Evolutionary conservation across 768 basidiomycete species (phyloP), one percentile per base, ranked within the genome.

Genomic region (Artomyces pyxidatus): DNA sequence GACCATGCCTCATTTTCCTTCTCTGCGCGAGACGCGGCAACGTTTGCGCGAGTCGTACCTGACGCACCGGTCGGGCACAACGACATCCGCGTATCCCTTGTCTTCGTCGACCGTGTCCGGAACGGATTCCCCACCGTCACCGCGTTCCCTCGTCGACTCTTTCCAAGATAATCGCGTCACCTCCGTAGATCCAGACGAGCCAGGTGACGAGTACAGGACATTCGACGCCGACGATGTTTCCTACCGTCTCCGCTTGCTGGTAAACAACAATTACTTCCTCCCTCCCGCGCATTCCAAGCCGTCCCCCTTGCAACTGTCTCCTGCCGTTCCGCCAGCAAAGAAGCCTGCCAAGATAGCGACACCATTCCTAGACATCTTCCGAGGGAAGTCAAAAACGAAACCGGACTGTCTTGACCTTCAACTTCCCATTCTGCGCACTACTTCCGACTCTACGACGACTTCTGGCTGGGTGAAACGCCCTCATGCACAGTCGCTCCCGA

Each of bases 271-370:
- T 60, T 92, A 92, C 62, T 92, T 88, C 60, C 79, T 92, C 30
- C 89, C 89, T 3, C 90, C 89, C 9, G 88, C 89, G 0, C 89
- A 92, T 59, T 75, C 81, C 37, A 92, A 92, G 60, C 89, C 89
- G 2, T 78, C 77, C 9, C 76, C 81, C 2, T 72, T 82, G 23
- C 79, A 85, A 45, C 77, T 89, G 51, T 74, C 77, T 16, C 64
- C 75, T 2, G 63, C 55, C 27, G 43, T 53, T 11, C 41, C 66
- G 28, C 51, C 68, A 26, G 68, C 72, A 50, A 85, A 79, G 63
- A 72, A 71, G 42, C 59, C 70, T 1, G 55, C 67, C 61, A 77
- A 63, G 55, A 59, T 71, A 8, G 65, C 74, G n/a, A 71, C 77
- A 6, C 71, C 73, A 10, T 86, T 89, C 61, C 66, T 88, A 45